Evolutionary conservation across 192 early-diverging fungal species (phyloP).

Genomic region (Coemansia sp.): DNA sequence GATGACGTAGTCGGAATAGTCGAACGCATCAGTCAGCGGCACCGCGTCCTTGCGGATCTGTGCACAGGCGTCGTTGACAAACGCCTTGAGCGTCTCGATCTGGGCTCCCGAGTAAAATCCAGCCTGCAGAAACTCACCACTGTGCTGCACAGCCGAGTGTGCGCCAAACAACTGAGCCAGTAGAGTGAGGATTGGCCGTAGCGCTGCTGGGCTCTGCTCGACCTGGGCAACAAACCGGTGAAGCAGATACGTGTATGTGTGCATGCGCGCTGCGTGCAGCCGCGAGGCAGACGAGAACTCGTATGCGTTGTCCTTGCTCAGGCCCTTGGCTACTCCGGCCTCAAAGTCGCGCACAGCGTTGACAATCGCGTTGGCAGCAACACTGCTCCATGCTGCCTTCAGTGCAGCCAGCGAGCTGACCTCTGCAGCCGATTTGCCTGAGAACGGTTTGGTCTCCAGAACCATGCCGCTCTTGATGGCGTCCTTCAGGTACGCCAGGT

Average conservation of each 20-base stretch:
- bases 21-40: conserved; percentile 84
- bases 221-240: conserved; percentile 80
- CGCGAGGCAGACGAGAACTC: conserved; percentile 85
- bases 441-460: conserved; percentile 17
- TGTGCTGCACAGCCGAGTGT: conserved; percentile 77
- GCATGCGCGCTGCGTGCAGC: conserved; percentile 78
- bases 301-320: conserved; percentile 78
- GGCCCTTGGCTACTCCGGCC: conserved; percentile 59
- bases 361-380: conserved; percentile 78
- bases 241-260: conserved; percentile 83
- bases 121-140: conserved; percentile 84
- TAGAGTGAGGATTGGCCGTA: conserved; percentile 63
- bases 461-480: conserved; percentile 46
- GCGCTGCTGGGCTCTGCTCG: conserved; percentile 60
- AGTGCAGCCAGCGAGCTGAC: conserved; percentile 62
- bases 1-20: conserved; percentile 84
- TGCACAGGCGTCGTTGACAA: conserved; percentile 66
- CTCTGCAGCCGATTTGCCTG: conserved; percentile 24
- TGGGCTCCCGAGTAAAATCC: conserved; percentile 75
- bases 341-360: conserved; percentile 82
- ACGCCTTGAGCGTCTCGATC: conserved; percentile 66
- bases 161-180: conserved; percentile 82
- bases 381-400: conserved; percentile 76
- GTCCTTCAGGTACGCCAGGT: conserved; percentile 73
- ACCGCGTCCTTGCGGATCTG: conserved; percentile 78